A percentile compares a stretch with the other conserved stretches of the same genome.
These are phyloP conservation scores for Globisporangium nunn DNA, from an alignment of 352 stramenopile genomes.

Conservation along the genomic window DNA sequence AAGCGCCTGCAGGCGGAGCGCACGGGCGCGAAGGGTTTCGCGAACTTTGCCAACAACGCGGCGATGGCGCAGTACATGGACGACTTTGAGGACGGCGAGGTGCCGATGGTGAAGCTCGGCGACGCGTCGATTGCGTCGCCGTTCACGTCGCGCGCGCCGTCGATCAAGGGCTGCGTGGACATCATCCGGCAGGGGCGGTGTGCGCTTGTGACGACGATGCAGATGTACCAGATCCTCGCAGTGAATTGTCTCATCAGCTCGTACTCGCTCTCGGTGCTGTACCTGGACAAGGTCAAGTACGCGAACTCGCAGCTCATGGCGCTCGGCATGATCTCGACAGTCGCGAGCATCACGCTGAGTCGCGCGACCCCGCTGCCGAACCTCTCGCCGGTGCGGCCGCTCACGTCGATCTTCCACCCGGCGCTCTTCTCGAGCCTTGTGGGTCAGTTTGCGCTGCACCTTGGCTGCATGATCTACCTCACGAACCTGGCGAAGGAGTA, in stretches of 20 bases:
- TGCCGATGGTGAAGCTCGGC: slow-evolving; percentile 97
- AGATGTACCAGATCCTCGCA: slow-evolving; percentile 98
- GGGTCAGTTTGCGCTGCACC: slow-evolving; percentile 94
- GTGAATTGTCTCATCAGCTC: slow-evolving; percentile 98
- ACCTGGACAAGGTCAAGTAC: slow-evolving; percentile 98
- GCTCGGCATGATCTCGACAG: slow-evolving; percentile 81
- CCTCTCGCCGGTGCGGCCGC: slow-evolving; percentile 90
- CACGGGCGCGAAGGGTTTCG: slow-evolving; percentile 75
- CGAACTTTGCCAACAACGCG: slow-evolving; percentile 80
- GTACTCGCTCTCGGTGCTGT: slow-evolving; percentile 97
- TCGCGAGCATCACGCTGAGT: slow-evolving; percentile 82
- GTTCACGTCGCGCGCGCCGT: slow-evolving; percentile 95
- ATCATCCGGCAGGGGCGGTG: slow-evolving; percentile 98
- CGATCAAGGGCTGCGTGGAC: slow-evolving; percentile 89
- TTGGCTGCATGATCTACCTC: slow-evolving; percentile 90
- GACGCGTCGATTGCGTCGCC: slow-evolving; percentile 99
- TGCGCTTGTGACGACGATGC: slow-evolving; percentile 98
- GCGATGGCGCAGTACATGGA: slow-evolving; percentile 89
- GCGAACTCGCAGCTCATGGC: slow-evolving; percentile 95
- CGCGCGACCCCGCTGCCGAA: slow-evolving; percentile 91
- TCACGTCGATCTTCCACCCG: slow-evolving; percentile 94
- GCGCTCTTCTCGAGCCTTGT: slow-evolving; percentile 92
- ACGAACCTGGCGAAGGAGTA: slow-evolving; percentile 90
- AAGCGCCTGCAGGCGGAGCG: slow-evolving; percentile 61
- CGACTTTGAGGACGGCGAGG: slow-evolving; percentile 87